phyloP scores from a whole-genome alignment of 1,284 basidiomycete genomes.

The Austropuccinia psidii region DNA sequence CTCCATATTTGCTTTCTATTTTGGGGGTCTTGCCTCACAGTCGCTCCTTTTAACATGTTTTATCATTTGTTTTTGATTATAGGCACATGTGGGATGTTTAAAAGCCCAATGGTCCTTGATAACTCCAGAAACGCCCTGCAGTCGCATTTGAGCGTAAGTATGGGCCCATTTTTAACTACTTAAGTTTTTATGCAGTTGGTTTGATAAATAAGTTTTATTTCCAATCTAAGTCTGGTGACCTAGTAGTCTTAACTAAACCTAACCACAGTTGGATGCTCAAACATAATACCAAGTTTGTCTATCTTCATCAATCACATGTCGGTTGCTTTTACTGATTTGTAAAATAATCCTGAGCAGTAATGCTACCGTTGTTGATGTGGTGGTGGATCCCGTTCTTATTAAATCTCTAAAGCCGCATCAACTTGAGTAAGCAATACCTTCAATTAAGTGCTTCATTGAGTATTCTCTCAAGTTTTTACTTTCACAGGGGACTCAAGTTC shows the following conservation, averaged over 20 bases:
- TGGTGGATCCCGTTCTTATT: conserved; percentile 81
- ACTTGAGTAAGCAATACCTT: conserved; percentile 57
- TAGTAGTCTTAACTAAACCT: conserved; percentile 78
- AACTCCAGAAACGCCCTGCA: neutral
- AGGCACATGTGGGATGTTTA: neutral
- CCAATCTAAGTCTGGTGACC: conserved; percentile 65
- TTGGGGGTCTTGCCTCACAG: neutral
- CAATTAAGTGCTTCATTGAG: conserved; percentile 41
- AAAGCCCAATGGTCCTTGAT: conserved; percentile 17
- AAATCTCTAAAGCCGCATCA: conserved; percentile 80
- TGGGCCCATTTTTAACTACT: neutral
- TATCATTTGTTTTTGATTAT: neutral
- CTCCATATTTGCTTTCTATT: neutral
- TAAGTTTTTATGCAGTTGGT: no score
- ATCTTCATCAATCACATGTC: conserved; percentile 44
- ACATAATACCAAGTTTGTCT: conserved; percentile 55
- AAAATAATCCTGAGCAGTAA: conserved; percentile 46
- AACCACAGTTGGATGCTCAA: conserved; percentile 60
- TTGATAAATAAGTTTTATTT: neutral
- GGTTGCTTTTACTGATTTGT: conserved; percentile 42
- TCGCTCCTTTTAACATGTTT: neutral
- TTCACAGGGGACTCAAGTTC: conserved; percentile 61
- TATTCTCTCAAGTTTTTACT: neutral
- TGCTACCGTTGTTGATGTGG: conserved; percentile 64
- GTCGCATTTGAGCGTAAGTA: conserved; percentile 18